Evolutionary conservation across 257 asterid species (phyloP).

Genomic region (Lithospermum erythrorhizon): DNA sequence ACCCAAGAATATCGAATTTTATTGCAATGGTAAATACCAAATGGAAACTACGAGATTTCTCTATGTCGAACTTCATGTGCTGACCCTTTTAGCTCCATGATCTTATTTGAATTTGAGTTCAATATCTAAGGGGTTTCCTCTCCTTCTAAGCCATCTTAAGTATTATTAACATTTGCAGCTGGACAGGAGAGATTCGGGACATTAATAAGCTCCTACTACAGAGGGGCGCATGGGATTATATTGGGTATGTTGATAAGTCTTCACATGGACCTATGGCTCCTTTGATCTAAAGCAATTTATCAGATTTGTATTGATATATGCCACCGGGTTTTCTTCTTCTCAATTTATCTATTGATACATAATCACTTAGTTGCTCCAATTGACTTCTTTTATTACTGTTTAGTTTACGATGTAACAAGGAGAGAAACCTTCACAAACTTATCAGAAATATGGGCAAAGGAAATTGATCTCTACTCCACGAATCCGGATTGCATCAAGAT

Average conservation of each 20-base stretch:
- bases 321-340: too few species aligned
- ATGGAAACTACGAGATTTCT: neutral
- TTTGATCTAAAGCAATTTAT: too few species aligned
- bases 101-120: too few species aligned
- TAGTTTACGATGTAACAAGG: constrained; percentile 81
- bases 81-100: too few species aligned
- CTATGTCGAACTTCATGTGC: neutral
- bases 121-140: too few species aligned
- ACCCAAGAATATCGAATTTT: too few species aligned
- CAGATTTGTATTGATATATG: too few species aligned
- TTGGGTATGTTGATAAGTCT: constrained; percentile 34
- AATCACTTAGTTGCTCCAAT: neutral
- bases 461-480: constrained; percentile 57
- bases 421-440: constrained; percentile 68
- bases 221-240: constrained; percentile 90
- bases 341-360: too few species aligned
- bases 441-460: constrained; percentile 55
- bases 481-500: constrained; percentile 68
- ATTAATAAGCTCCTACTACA: constrained; percentile 58
- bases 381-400: constrained; percentile 1
- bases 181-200: constrained; percentile 87
- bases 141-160: neutral
- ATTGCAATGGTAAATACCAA: too few species aligned
- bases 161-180: constrained; percentile 29
- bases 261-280: neutral